A percentile compares a stretch with the other conserved stretches of the same genome.
phyloP scores from a whole-genome alignment of 2,329 filamentous ascomycete genomes.

The Diaporthe destruens region DNA sequence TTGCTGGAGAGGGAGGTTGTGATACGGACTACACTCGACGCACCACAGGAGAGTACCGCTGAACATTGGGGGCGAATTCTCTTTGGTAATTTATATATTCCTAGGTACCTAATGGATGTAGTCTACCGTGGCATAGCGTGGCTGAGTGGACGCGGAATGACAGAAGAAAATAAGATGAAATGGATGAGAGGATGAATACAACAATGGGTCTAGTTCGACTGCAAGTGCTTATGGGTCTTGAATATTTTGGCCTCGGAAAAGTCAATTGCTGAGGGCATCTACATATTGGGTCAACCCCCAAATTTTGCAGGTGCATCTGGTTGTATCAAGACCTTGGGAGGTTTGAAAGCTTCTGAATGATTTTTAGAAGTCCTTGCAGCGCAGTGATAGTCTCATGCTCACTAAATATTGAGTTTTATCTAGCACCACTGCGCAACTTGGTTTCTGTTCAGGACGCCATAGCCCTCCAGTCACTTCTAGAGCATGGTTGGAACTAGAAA shows the following conservation, averaged over 20 bases:
- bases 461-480: too few relatives aligned
- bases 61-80: background rate
- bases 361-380: background rate
- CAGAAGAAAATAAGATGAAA: background rate
- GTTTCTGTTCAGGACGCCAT: background rate
- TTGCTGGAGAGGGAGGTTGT: conserved; percentile 31
- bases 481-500: background rate
- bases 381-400: background rate
- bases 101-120: background rate
- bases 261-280: background rate
- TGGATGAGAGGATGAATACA: background rate
- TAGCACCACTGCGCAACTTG: too few relatives aligned
- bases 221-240: background rate
- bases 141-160: background rate
- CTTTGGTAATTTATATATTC: background rate
- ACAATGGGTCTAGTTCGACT: background rate
- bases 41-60: background rate
- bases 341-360: too few relatives aligned
- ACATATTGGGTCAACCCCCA: background rate
- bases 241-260: background rate
- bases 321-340: too few relatives aligned
- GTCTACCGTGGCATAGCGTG: background rate
- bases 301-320: background rate
- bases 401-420: background rate
- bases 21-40: conserved; percentile 35